A percentile compares a stretch with the other conserved stretches of the same genome.
Evolutionary conservation across 2,329 filamentous ascomycete genomes (phyloP).

Genomic region (Fusarium cyanostomum): DNA sequence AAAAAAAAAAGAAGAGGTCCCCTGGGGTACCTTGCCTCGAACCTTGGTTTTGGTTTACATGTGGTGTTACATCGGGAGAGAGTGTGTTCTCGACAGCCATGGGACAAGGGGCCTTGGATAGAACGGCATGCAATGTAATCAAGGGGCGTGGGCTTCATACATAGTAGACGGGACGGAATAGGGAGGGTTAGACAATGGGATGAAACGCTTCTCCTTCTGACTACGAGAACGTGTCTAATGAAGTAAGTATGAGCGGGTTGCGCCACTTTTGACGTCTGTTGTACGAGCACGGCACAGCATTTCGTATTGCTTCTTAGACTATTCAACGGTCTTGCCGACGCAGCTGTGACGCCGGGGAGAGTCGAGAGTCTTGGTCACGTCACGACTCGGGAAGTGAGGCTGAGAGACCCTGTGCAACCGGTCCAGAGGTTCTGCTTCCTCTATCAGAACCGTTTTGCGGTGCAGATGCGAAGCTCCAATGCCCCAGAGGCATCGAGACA

Average conservation of each 20-base stretch:
- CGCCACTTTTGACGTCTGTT: slow-evolving; percentile 37
- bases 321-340: slow-evolving; percentile 8
- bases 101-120: slow-evolving; percentile 11
- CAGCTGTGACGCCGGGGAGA: background rate
- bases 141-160: slow-evolving; percentile 1
- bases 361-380: background rate
- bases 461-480: no score
- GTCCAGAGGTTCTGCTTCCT: no score
- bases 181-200: slow-evolving; percentile 28
- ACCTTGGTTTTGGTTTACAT: slow-evolving; percentile 33
- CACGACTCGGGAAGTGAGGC: background rate
- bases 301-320: slow-evolving; percentile 31
- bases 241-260: no score
- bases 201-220: slow-evolving; percentile 27
- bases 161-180: slow-evolving; percentile 19
- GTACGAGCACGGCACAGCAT: slow-evolving; percentile 31
- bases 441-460: no score
- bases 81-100: slow-evolving; percentile 14
- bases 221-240: no score
- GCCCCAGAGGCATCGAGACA: no score
- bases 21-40: slow-evolving; percentile 35
- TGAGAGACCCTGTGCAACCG: background rate
- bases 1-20: background rate
- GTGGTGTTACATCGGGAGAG: slow-evolving; percentile 40
- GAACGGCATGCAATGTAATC: slow-evolving; percentile 3